phyloP scores from a whole-genome alignment of 2,329 filamentous ascomycete species.

The Stachybotrys echinatus region DNA sequence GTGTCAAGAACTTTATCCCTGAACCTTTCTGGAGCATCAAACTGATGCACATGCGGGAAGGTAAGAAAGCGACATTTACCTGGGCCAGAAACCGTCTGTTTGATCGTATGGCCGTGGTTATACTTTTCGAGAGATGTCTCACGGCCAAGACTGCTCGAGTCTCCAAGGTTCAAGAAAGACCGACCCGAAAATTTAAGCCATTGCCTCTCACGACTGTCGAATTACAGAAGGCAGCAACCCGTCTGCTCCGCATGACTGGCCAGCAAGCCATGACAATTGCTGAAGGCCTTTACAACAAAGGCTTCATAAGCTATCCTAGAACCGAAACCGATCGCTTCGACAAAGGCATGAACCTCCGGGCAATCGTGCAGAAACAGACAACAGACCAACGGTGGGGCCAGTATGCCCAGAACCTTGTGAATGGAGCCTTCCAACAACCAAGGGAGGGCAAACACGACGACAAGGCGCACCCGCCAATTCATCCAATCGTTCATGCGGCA shows the following conservation, averaged over 20 bases:
- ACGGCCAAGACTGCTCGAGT: slow-evolving; percentile 71
- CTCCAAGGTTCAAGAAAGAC: slow-evolving; percentile 81
- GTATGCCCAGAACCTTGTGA: slow-evolving; percentile 70
- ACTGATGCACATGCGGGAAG: slow-evolving; percentile 70
- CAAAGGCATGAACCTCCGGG: slow-evolving; percentile 75
- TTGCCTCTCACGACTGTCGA: slow-evolving; percentile 93
- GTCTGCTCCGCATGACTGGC: slow-evolving; percentile 84
- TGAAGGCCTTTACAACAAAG: slow-evolving; percentile 84
- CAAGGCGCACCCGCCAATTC: slow-evolving; percentile 94
- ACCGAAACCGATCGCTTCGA: slow-evolving; percentile 98
- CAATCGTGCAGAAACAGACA: slow-evolving; percentile 77
- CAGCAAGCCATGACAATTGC: slow-evolving; percentile 85
- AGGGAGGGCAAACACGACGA: slow-evolving; percentile 85
- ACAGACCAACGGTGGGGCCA: slow-evolving; percentile 71
- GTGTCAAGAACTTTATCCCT: slow-evolving; percentile 87
- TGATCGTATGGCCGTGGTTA: slow-evolving; percentile 72
- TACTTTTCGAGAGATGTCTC: slow-evolving; percentile 84
- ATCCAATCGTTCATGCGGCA: slow-evolving; percentile 82
- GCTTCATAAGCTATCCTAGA: slow-evolving; percentile 95
- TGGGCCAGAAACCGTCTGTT: slow-evolving; percentile 84
- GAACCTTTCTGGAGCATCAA: slow-evolving; percentile 93
- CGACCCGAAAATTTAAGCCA: slow-evolving; percentile 90
- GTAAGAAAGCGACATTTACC: slow-evolving; percentile 73
- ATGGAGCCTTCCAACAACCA: slow-evolving; percentile 75
- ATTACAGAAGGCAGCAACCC: slow-evolving; percentile 89